phyloP scores from a whole-genome alignment of 2,329 filamentous ascomycete species.

The Colletotrichum sp. region DNA sequence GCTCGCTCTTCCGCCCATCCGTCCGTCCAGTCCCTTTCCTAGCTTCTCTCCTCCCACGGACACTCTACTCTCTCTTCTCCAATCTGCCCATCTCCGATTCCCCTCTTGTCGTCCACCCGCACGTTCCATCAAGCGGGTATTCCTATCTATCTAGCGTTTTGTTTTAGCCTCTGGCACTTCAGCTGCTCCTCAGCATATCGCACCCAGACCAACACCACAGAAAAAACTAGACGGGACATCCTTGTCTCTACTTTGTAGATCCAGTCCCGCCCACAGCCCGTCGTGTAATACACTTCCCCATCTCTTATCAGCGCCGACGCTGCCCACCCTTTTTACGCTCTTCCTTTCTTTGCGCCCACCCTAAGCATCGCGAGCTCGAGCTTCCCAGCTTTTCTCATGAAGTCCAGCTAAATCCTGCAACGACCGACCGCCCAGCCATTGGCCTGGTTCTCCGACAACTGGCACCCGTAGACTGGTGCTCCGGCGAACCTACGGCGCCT shows the following conservation, averaged over 20 bases:
- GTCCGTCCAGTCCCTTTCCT: not conserved
- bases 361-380: not conserved
- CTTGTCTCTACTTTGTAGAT: conserved; percentile 16
- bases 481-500: not conserved
- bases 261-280: not conserved
- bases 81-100: not conserved
- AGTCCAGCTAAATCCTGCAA: conserved; percentile 4
- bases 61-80: not conserved
- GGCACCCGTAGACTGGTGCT: not conserved
- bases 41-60: not conserved
- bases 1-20: not conserved
- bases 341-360: not conserved
- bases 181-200: not conserved
- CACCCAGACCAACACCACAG: not conserved
- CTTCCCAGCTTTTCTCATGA: conserved; percentile 13
- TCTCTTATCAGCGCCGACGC: conserved; percentile 14
- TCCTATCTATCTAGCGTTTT: not conserved
- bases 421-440: not conserved
- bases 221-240: conserved; percentile 14
- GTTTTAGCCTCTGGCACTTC: not conserved
- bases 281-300: conserved; percentile 11
- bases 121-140: not conserved
- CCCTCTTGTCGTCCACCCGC: not conserved
- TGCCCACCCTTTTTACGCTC: not conserved
- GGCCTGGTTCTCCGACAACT: conserved; percentile 5